Base-by-base conservation (phyloP, 2,329 filamentous ascomycete genomes). In the Xylariaceae sp. region DNA sequence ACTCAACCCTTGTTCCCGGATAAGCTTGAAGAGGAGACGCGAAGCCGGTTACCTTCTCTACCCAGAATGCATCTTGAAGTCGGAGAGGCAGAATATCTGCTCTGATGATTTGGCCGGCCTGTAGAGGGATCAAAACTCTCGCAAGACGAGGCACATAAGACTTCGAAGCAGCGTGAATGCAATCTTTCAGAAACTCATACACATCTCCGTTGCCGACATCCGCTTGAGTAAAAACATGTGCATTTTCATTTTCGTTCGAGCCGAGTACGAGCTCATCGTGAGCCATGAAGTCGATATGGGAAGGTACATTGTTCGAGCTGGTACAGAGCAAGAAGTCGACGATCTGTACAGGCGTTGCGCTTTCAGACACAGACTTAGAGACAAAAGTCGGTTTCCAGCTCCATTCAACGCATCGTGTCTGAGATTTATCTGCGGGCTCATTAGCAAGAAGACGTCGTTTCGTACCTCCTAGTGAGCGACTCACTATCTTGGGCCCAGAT, bases 41-140 rank as follows among this genome's bases (percentile, higher is more conserved):
- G 36, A 62, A 60, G 1, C 59, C 57, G 7, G 44, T 49, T 6
- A 48, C 55, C 4, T 45, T 45, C 10, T 59, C 55, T 19, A 55
- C 51, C 41, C 56, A 56, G 15, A 48, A 47, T 14, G 57, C 53
- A 18, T 60, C 57, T 15, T 44, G 52, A 9, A 64, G 55, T 18
- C 61, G 58, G 36, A 56, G 54, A 19, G 60, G 48, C 22, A 64
- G 31, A 30, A 64, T 60, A 44, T 64, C 60, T 27, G 60, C 61
- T 12, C 55, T 54, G 40, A 54, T 43, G 31, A 62, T 53, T 11
- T 54, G 55, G 12, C 60, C 61, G 32, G 19, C 36, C 10, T 51
- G 52, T 3, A 59, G 32, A 19, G 61, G 61, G 17, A 59, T 47
- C 11, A 63, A 27, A 35, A 62, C 53, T 22, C 61, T 56, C 10